A percentile compares a stretch with the other conserved stretches of the same genome.
Conservation (phyloP, 768 basidiomycete species). For the Lactarius sp. region DNA sequence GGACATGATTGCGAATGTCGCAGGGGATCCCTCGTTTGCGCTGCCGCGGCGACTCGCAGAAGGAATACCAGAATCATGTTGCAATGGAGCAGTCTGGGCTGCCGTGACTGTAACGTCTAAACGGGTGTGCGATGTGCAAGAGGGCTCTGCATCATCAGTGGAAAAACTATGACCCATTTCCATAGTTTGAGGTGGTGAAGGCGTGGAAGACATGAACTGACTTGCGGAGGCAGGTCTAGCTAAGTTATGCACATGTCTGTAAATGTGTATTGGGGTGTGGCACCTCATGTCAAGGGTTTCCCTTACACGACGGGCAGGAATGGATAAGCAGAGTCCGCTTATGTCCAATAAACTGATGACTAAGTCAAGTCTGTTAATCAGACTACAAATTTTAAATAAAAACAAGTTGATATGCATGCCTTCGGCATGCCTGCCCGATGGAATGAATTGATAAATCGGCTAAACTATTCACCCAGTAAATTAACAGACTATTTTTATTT, state of each 20-base stretch:
- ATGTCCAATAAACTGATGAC: too few relatives aligned
- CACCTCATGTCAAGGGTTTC: not conserved
- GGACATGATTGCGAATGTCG: slow-evolving; percentile 36
- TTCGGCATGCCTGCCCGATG: too few relatives aligned
- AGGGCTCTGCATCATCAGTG: slow-evolving; percentile 33
- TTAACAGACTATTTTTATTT: too few relatives aligned
- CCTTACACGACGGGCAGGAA: too few relatives aligned
- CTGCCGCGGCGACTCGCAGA: slow-evolving; percentile 7
- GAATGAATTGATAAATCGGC: too few relatives aligned
- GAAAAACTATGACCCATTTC: slow-evolving; percentile 44
- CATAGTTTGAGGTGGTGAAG: slow-evolving; percentile 42
- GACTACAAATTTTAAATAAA: too few relatives aligned
- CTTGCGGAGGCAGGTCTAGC: too few relatives aligned
- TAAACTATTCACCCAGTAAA: too few relatives aligned
- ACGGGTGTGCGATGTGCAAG: slow-evolving; percentile 31
- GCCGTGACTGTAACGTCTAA: slow-evolving; percentile 49
- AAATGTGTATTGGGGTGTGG: not conserved
- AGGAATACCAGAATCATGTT: slow-evolving; percentile 38
- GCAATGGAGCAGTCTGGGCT: slow-evolving; percentile 52
- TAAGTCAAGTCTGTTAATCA: too few relatives aligned
- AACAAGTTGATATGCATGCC: too few relatives aligned
- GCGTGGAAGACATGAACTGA: slow-evolving; percentile 34
- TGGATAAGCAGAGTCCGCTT: too few relatives aligned
- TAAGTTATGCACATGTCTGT: too few relatives aligned
- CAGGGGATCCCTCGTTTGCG: slow-evolving; percentile 31